Evolutionary conservation across 2,329 filamentous ascomycete genomes (phyloP), one percentile per base, ranked within the genome.

Genomic region (Thielaviopsis euricoi): DNA sequence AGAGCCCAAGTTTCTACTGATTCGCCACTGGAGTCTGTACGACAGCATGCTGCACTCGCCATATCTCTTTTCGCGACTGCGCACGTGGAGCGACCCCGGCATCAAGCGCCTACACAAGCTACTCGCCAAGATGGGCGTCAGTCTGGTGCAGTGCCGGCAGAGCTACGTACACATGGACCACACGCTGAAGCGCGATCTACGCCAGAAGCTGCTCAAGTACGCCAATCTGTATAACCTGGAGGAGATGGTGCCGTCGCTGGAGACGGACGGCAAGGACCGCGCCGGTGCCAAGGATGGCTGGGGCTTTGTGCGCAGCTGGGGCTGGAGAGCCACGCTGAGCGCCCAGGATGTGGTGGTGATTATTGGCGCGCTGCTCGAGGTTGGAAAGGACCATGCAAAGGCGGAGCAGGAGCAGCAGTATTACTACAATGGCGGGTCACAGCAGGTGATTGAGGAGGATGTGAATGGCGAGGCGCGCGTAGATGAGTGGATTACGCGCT

Each of bases 81-180:
- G 94, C 70, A 89, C 95, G 52, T 98, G 93, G 91, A 94, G 85
- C 61, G 93, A 97, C 62, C 80, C 79, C 55, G 93, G 93, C 2
- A 79, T 87, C 56, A 95, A 94, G 68, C 81, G 91, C 55, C 75
- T 98, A 21, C 88, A 96, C 70, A 97, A 97, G 67, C 78, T 98
- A 0, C 78, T 98, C 2, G 93, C 93, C 50, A 98, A 97, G 71
- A 98, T 98, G 91, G 93, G 93, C 33, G 87, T 98, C 58, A 95
- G 88, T 66, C 75, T 97, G 43, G 86, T 85, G 5, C 91, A 98
- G 71, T 95, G 90, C 71, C 90, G 89, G 65, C 93, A 97, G 70
- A 91, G 83, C 67, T 98, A 97, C 68, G 89, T 89, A 0, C 93
- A 98, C 69, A 97, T 98, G 90, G 91, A 97, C 70, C 94, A 96